Evolutionary conservation across 1,139 yeast species (phyloP), one percentile per base, ranked within the genome.

Genomic region (Lodderomyces pseudojiufengensis): DNA sequence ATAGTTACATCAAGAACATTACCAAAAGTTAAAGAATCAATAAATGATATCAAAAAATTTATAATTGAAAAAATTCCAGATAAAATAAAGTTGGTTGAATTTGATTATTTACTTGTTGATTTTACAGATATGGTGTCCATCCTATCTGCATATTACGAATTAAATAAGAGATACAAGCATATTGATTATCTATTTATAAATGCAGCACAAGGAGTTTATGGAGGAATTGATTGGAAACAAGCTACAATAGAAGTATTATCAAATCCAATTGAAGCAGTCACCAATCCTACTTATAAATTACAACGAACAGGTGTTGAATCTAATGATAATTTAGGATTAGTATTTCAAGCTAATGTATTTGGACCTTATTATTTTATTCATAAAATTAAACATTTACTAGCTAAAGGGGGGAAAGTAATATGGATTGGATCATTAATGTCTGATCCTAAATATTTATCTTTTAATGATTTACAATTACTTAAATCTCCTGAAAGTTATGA

Each of bases 291-390:
- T 2, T 90, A 84, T 61, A 90, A 92, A 57, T 71, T 82, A 23
- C 97, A 92, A 62, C 69, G 73, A 40, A 69, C 75, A 3, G 96
- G 97, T 2, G 78, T 80, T 21, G 76, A 72, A 48, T 76, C 95
- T 1, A 55, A 51, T n/a, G 87, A 78, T 49, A 88, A 78, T 0
- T 51, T 92, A 68, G 97, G 98, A 1, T 63, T 84, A 25, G 90
- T 88, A 5, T 94, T 92, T 62, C 96, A 92, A 60, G 95, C 95
- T 5, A 92, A 92, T 54, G 95, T 90, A 10, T 85, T 94, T 60
- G 95, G 95, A 0, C 98, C 97, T 1, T 90, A 85, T 63, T 92
- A 81, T 57, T 65, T 92, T 36, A 64, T 85, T 29, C 84, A 81
- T 48, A 80, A 71, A 46, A 62, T 84, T 25, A 55, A 63, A 33